Evolutionary conservation across 1,284 basidiomycete genomes (phyloP).

Genomic region (Farysia itapuensis): DNA sequence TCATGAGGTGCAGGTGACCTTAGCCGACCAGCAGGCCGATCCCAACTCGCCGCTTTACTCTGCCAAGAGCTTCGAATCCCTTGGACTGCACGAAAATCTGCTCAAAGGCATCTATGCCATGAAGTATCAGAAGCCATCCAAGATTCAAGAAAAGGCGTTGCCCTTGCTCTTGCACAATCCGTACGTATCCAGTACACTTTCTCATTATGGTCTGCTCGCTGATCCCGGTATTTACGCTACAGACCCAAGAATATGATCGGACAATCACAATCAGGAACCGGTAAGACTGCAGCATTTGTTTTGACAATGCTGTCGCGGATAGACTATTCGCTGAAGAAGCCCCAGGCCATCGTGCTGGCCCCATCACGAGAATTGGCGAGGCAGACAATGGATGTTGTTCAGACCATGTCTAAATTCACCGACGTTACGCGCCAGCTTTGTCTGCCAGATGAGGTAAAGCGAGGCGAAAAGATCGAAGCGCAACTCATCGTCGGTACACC

Average conservation of each 20-base stretch:
- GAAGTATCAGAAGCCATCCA: constrained; percentile 96
- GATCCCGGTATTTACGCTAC: no score
- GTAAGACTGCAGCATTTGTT: constrained; percentile 98
- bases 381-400: constrained; percentile 94
- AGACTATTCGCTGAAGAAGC: constrained; percentile 78
- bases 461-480: constrained; percentile 74
- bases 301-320: constrained; percentile 95
- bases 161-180: constrained; percentile 88
- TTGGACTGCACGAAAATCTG: constrained; percentile 70
- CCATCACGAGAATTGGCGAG: constrained; percentile 95
- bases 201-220: no score
- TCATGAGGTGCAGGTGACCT: constrained; percentile 75
- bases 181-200: no score
- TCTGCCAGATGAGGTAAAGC: constrained; percentile 75
- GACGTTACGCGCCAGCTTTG: constrained; percentile 88
- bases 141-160: constrained; percentile 96
- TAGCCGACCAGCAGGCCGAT: constrained; percentile 95
- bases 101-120: constrained; percentile 95
- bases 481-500: constrained; percentile 96
- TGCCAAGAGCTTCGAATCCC: constrained; percentile 84
- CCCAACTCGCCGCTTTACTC: constrained; percentile 93
- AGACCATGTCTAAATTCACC: constrained; percentile 93
- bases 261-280: constrained; percentile 98
- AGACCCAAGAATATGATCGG: constrained; percentile 98
- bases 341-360: constrained; percentile 66